Evolutionary conservation across 495 filamentous ascomycete species (phyloP), one percentile per base, ranked within the genome.

Genomic region (Evernia prunastri): DNA sequence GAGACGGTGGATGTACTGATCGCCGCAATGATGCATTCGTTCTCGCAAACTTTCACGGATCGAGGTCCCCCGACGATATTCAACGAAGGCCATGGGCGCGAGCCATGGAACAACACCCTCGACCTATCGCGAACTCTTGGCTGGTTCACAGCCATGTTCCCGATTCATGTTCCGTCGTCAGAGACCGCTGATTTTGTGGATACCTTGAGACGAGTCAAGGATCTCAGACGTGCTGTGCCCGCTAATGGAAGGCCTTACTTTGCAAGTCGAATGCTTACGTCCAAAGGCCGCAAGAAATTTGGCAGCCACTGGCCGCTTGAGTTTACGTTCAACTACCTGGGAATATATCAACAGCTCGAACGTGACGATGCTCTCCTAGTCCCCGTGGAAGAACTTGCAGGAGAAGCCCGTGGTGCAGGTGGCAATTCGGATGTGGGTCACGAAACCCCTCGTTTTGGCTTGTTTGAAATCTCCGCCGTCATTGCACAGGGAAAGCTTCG

Each of bases 241-340:
- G 76, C 77, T 51, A 83, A 83, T 66, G 82, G 82, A 18, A 71
- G 79, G 33, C 74, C 77, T 9, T 78, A 80, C 57, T 85, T 84
- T 63, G 77, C 75, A 2, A 73, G 72, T 37, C 78, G 82, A 12
- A 76, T 84, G 33, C 74, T 84, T 40, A 74, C 77, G 2, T 69
- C 74, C 6, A 79, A 78, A 36, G 78, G 75, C 8, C 67, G 75
- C 6, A 75, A 80, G 43, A 66, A 67, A 36, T 79, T 78, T 47
- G 63, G 69, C 29, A 71, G 77, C 20, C 81, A 81, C 4, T 83
- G 77, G 72, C 87, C 87, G 9, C 81, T 89, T 65, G 88, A 90
- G 72, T 81, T 90, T 43, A 82, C 82, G 3, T 89, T 90, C 72
- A 88, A 86, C 67, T 89, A 90, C 65, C 78, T 86, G 17, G 87